These are phyloP conservation scores for Curvularia sp. DNA, from an alignment of 2,329 filamentous ascomycete species.

Conservation along the genomic window DNA sequence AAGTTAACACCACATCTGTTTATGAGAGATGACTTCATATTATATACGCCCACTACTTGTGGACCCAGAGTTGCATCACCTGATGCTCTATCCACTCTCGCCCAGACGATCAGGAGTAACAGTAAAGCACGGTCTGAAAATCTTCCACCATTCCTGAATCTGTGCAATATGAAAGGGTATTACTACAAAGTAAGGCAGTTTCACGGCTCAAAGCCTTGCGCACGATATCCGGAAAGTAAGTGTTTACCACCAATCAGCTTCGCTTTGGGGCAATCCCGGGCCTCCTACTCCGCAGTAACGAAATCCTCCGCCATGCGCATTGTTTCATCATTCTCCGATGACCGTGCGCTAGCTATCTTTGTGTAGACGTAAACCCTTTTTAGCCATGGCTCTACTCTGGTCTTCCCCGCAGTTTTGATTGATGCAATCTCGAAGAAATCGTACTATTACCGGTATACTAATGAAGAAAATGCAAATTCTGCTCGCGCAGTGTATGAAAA, in stretches of 20 bases:
- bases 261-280: background rate
- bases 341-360: slow-evolving; percentile 4
- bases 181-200: background rate
- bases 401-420: slow-evolving; percentile 7
- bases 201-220: slow-evolving; percentile 1
- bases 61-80: background rate
- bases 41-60: slow-evolving; percentile 4
- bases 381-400: background rate
- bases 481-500: slow-evolving; percentile 1
- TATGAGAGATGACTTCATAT: background rate
- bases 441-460: background rate
- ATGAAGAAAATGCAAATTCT: background rate
- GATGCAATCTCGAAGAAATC: background rate
- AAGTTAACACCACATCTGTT: background rate
- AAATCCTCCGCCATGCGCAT: slow-evolving; percentile 6
- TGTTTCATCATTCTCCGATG: background rate
- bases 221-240: background rate
- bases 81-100: background rate
- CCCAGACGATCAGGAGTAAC: background rate
- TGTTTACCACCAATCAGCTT: background rate
- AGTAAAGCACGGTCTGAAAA: slow-evolving; percentile 4
- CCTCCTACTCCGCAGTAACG: slow-evolving; percentile 5
- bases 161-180: slow-evolving; percentile 1
- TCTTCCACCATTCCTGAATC: background rate
- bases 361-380: background rate